Conservation (phyloP, 768 basidiomycete genomes). For the Sporobolomyces phaffii region DNA sequence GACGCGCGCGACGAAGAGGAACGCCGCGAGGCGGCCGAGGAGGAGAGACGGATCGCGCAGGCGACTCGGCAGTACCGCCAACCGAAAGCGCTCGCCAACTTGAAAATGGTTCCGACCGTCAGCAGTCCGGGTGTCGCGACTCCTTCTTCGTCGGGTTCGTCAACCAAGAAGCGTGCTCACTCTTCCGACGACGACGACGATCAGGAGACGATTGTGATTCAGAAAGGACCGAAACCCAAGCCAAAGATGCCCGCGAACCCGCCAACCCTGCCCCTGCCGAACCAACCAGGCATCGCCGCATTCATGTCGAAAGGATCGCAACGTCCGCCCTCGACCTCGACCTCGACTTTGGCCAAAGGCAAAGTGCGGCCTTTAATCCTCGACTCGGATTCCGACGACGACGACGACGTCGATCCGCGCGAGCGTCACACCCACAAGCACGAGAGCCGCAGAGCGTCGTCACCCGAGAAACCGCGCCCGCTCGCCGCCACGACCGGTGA, state of each 20-base stretch:
- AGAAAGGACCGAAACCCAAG: background rate
- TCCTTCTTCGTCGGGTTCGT: background rate
- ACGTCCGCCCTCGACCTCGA: too few relatives aligned
- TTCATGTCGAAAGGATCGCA: too few relatives aligned
- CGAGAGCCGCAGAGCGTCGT: background rate
- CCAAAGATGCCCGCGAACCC: background rate
- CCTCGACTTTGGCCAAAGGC: background rate
- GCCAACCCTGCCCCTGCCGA: background rate
- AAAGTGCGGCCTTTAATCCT: background rate
- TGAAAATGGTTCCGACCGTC: background rate
- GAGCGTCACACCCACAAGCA: background rate
- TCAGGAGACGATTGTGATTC: background rate
- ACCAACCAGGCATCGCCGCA: background rate
- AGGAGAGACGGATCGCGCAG: background rate
- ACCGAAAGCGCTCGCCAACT: conserved; percentile 2
- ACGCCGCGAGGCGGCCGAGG: background rate
- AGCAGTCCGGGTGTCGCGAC: background rate
- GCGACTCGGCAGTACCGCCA: background rate
- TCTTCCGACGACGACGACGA: background rate
- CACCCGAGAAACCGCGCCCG: background rate
- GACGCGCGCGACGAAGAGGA: background rate
- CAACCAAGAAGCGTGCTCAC: background rate
- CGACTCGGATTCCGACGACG: background rate
- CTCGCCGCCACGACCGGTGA: background rate
- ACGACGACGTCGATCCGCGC: background rate